Conservation (phyloP, 225 moss, liverwort and hornwort genomes). For the Pleurozium schreberi region DNA sequence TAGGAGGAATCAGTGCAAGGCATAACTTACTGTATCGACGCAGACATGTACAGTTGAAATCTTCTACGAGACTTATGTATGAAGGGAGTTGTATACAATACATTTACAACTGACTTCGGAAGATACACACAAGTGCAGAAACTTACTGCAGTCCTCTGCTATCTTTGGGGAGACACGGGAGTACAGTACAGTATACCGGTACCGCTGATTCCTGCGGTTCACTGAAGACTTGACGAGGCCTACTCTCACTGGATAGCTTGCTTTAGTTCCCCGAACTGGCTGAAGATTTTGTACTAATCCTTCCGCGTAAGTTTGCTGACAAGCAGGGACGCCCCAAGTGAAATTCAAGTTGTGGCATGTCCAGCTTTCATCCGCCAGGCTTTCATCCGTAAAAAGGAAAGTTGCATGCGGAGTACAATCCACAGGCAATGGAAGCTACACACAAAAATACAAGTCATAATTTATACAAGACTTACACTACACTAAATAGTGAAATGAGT, state of each 20-base stretch:
- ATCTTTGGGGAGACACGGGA: no score
- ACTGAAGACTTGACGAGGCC: not conserved
- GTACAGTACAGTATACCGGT: no score
- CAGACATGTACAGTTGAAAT: not conserved
- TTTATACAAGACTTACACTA: no score
- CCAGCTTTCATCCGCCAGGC: not conserved
- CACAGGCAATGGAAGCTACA: no score
- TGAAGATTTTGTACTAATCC: not conserved
- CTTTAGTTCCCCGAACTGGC: not conserved
- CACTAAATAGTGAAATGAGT: no score
- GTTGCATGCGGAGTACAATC: no score
- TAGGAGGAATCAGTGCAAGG: not conserved
- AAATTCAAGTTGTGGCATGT: not conserved
- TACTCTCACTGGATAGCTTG: not conserved
- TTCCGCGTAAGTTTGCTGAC: not conserved
- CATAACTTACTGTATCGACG: not conserved
- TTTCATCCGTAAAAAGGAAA: not conserved
- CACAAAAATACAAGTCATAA: no score
- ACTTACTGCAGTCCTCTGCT: not conserved
- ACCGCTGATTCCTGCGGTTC: not conserved
- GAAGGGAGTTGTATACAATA: no score
- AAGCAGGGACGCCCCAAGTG: no score
- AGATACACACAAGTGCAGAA: not conserved
- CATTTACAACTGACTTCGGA: no score
- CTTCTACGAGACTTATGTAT: not conserved